phyloP scores from a whole-genome alignment of 2,329 filamentous ascomycete species.

The Fusarium sp. region DNA sequence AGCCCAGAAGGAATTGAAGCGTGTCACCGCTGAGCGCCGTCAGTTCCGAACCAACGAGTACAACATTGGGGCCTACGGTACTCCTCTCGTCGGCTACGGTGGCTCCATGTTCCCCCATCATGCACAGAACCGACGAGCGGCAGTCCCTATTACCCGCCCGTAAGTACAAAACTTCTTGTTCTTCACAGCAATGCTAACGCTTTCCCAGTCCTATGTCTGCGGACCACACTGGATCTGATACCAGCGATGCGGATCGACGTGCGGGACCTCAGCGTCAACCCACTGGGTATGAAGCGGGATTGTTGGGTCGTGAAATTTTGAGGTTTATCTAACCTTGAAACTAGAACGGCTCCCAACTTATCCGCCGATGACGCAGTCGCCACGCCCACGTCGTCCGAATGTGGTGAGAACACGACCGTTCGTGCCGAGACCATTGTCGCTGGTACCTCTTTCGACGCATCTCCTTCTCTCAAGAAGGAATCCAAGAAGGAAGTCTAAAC shows the following conservation, averaged over 20 bases:
- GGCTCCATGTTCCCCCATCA: conserved; percentile 52
- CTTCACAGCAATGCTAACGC: conserved; percentile 4
- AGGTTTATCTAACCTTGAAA: conserved; percentile 49
- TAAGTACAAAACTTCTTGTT: conserved; percentile 31
- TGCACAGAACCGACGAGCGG: conserved; percentile 52
- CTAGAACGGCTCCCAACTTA: conserved; percentile 54
- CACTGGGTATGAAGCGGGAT: conserved; percentile 50
- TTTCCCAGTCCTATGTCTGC: conserved; percentile 14
- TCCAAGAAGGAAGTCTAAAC: conserved; percentile 46
- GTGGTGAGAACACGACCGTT: conserved; percentile 66
- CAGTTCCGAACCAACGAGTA: conserved; percentile 98
- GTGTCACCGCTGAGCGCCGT: conserved; percentile 92
- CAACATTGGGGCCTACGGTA: conserved; percentile 77
- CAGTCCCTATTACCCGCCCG: conserved; percentile 45
- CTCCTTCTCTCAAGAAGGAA: conserved; percentile 60
- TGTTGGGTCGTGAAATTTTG: conserved; percentile 37
- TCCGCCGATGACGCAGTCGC: conserved; percentile 54
- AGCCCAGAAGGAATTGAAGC: conserved; percentile 95
- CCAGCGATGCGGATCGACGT: conserved; percentile 40
- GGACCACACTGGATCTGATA: conserved; percentile 19
- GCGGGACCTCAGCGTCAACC: conserved; percentile 50
- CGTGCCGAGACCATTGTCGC: conserved; percentile 61
- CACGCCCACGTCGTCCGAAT: conserved; percentile 59
- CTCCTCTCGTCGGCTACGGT: conserved; percentile 67
- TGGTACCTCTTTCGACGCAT: conserved; percentile 58